Evolutionary conservation across 1,139 yeast species (phyloP).

Genomic region (Zhuliangozyma blackwelliae): DNA sequence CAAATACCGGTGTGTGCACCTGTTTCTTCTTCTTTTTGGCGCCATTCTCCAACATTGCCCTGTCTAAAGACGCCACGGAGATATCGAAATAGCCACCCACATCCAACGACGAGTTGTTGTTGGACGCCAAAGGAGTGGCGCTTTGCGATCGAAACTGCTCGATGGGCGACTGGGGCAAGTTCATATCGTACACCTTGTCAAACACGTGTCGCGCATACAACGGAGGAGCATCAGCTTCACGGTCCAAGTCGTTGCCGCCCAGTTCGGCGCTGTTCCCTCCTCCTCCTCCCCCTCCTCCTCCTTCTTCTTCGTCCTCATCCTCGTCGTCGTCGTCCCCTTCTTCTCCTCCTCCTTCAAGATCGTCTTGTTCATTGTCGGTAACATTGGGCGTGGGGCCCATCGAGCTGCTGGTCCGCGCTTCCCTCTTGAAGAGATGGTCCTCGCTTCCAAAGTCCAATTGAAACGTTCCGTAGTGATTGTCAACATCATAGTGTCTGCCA

Average conservation of each 20-base stretch:
- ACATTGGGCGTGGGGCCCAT: slow-evolving; percentile 10
- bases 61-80: slow-evolving; percentile 11
- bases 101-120: slow-evolving; percentile 15
- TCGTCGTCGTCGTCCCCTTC: slow-evolving; percentile 8
- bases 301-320: slow-evolving; percentile 10
- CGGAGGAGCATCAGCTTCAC: slow-evolving; percentile 38
- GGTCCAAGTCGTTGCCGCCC: slow-evolving; percentile 21
- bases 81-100: slow-evolving; percentile 27
- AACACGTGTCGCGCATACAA: slow-evolving; percentile 34
- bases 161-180: slow-evolving; percentile 33
- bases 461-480: slow-evolving; percentile 47
- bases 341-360: slow-evolving; percentile 14
- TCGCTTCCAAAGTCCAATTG: slow-evolving; percentile 30
- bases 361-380: slow-evolving; percentile 7
- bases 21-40: slow-evolving; percentile 2
- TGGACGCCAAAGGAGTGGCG: slow-evolving; percentile 15
- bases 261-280: slow-evolving; percentile 9
- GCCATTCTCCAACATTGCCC: slow-evolving; percentile 7
- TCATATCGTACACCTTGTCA: slow-evolving; percentile 35
- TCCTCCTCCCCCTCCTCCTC: too few relatives aligned
- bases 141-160: slow-evolving; percentile 32
- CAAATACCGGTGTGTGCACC: slow-evolving; percentile 2
- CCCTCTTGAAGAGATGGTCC: slow-evolving; percentile 33
- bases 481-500: slow-evolving; percentile 51
- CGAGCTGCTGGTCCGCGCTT: slow-evolving; percentile 8